A percentile compares a stretch with the other conserved stretches of the same genome.
Conservation (phyloP, 108 stramenopile species). For the Discostella pseudostelligera region DNA sequence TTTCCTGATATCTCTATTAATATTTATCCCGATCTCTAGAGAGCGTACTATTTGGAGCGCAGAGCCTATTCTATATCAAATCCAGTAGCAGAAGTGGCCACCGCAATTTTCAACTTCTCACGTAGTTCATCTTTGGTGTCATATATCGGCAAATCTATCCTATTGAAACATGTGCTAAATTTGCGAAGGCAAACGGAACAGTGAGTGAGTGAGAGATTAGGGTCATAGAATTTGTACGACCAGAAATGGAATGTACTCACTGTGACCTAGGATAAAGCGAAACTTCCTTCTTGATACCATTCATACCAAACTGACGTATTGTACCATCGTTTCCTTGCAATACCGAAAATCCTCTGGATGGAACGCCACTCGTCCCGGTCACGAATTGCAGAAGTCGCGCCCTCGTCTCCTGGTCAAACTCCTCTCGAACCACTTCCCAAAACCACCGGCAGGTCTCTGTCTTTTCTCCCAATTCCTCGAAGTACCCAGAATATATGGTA, state of each 20-base stretch:
- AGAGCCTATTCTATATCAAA: conserved; percentile 90
- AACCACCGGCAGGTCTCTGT: conserved; percentile 88
- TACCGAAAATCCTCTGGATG: conserved; percentile 90
- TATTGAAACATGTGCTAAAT: conserved; percentile 90
- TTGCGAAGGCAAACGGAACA: background rate
- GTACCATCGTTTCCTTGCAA: conserved; percentile 95
- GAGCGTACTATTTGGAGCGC: no score
- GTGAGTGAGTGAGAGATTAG: background rate
- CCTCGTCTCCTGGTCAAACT: conserved; percentile 90
- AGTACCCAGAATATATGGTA: conserved; percentile 87
- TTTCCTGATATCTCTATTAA: no score
- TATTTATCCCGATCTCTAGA: no score
- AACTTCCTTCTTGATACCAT: conserved; percentile 63
- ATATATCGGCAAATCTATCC: conserved; percentile 95
- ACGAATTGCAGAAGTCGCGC: conserved; percentile 96
- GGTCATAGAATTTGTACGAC: background rate
- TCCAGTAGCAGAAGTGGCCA: conserved; percentile 86
- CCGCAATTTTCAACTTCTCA: conserved; percentile 85
- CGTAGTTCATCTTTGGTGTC: conserved; percentile 75
- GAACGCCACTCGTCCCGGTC: conserved; percentile 94
- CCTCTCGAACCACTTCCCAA: conserved; percentile 90
- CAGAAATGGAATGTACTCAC: conserved; percentile 22
- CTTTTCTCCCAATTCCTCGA: conserved; percentile 50
- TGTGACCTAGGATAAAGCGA: conserved; percentile 90
- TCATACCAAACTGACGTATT: conserved; percentile 93